Evolutionary conservation across 768 basidiomycete genomes (phyloP), one percentile per base, ranked within the genome.

Genomic region (Leccinum olivaceopallidum): DNA sequence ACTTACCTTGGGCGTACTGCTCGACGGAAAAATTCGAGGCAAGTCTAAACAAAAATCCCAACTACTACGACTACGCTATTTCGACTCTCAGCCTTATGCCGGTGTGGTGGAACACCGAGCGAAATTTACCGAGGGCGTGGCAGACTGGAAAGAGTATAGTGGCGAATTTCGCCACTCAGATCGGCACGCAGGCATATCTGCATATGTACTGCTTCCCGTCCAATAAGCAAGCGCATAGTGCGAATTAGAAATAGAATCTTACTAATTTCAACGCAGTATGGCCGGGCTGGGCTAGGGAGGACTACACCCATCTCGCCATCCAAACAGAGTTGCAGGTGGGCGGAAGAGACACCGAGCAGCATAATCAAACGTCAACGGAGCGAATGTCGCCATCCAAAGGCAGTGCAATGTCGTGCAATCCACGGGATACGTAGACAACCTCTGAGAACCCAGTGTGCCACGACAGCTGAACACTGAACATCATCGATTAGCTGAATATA

Each of bases 1-100:
- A 73, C 69, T 61, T 71, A 70, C 71, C 71, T 71, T 56, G 69
- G 54, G 58, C 52, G 59, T 26, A 42, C 16, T 22, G 49, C 56
- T 5, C 16, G 53, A 36, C 37, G 16, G 42, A 47, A 55, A 49
- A 56, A 60, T 58, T 48, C 10, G 48, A 56, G 4, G 34, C 53
- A 64, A 65, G 49, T 65, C 53, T 58, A 59, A 57, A 60, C 60
- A 42, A 63, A 66, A 58, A 56, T 58, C 13, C 44, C 2, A 39
- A 52, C 47, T 64, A 64, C 59, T 54, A 61, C 37, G 22, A 53
- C 60, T 63, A 62, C 57, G 44, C 44, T 47, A 47, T 47, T 12
- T 47, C 44, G 12, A 22, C 44, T 22, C 44, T 13, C 44, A 22
- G 44, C 20, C 44, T 22, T 28, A 26, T 20, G 13, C 10, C 9